Conservation (phyloP, 2,329 filamentous ascomycete genomes). For the Aureobasidium subglaciale region DNA sequence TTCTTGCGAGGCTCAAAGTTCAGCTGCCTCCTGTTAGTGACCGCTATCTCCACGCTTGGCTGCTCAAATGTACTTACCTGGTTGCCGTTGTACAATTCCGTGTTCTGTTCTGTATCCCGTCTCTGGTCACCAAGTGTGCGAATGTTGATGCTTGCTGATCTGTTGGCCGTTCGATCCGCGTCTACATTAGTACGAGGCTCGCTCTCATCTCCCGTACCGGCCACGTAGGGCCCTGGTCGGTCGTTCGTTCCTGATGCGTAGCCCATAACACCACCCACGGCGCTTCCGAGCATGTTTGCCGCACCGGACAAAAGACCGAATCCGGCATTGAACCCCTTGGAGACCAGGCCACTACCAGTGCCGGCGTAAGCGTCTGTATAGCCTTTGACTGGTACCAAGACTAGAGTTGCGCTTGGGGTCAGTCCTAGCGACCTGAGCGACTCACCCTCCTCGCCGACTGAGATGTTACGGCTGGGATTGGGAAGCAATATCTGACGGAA, state of each 20-base stretch:
- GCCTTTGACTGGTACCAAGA: slow-evolving; percentile 64
- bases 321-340: slow-evolving; percentile 29
- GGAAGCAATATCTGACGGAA: slow-evolving; percentile 82
- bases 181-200: slow-evolving; percentile 19
- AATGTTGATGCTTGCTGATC: slow-evolving; percentile 31
- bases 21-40: slow-evolving; percentile 38
- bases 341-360: slow-evolving; percentile 25
- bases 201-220: slow-evolving; percentile 22
- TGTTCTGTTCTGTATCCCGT: slow-evolving; percentile 38
- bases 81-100: slow-evolving; percentile 85
- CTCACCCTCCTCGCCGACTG: slow-evolving; percentile 65
- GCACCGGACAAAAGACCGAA: slow-evolving; percentile 29
- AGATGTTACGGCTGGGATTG: slow-evolving; percentile 65
- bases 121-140: slow-evolving; percentile 42
- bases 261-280: slow-evolving; percentile 23
- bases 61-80: slow-evolving; percentile 52
- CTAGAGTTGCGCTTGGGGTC: slow-evolving; percentile 71
- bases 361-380: slow-evolving; percentile 53
- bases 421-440: slow-evolving; percentile 64
- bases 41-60: neutral
- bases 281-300: slow-evolving; percentile 28
- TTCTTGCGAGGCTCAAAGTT: slow-evolving; percentile 59
- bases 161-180: slow-evolving; percentile 20
- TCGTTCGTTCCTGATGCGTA: slow-evolving; percentile 15
- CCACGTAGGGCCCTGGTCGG: slow-evolving; percentile 20